phyloP scores from a whole-genome alignment of 1,284 basidiomycete genomes.

The Trichosporon sp. region DNA sequence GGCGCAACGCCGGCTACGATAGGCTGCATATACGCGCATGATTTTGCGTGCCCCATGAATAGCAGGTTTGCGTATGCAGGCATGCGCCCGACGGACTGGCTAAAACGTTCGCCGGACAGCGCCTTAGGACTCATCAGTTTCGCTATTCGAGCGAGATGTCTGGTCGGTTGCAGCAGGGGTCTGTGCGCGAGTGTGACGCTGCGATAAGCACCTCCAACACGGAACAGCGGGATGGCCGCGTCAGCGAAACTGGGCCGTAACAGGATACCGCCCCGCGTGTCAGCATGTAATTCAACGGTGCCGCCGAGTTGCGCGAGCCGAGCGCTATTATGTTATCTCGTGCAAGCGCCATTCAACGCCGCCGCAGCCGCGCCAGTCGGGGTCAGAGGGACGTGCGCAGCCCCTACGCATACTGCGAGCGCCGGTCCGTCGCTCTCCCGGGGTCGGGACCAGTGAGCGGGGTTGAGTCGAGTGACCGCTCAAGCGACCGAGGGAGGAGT shows the following conservation, averaged over 20 bases:
- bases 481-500: too few species aligned
- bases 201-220: not conserved
- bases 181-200: not conserved
- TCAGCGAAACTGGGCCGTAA: not conserved
- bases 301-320: not conserved
- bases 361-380: not conserved
- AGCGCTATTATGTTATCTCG: not conserved
- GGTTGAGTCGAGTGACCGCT: too few species aligned
- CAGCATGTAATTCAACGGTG: not conserved
- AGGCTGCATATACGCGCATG: not conserved
- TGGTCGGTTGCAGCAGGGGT: not conserved
- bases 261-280: not conserved
- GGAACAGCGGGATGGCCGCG: not conserved
- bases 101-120: too few species aligned
- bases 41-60: not conserved
- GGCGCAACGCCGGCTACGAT: not conserved
- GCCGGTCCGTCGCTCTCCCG: not conserved
- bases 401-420: too few species aligned
- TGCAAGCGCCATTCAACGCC: not conserved
- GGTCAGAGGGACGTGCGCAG: not conserved
- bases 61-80: not conserved
- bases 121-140: too few species aligned
- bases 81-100: too few species aligned
- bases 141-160: not conserved
- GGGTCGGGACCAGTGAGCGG: too few species aligned